phyloP scores from a whole-genome alignment of 371 early-diverging fungal species.

The Mortierella sp. region DNA sequence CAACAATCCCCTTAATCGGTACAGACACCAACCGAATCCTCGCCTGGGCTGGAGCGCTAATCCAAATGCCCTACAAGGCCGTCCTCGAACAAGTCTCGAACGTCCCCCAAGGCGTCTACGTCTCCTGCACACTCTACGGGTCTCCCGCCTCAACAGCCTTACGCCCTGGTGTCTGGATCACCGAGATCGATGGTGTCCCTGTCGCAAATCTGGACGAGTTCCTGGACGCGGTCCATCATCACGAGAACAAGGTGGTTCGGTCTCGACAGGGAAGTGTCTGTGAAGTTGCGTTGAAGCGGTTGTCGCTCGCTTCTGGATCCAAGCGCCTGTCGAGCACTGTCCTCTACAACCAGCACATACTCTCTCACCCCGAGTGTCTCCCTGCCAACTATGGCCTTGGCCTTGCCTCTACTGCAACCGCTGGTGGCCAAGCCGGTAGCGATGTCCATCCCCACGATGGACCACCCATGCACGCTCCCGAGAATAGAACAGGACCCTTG shows the following conservation, averaged over 20 bases:
- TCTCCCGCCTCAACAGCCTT: constrained; percentile 78
- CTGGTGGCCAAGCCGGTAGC: too few relatives aligned
- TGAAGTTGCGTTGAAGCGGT: constrained; percentile 43
- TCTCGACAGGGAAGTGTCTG: constrained; percentile 53
- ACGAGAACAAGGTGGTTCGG: constrained; percentile 58
- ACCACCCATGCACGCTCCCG: neutral
- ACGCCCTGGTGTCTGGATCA: constrained; percentile 74
- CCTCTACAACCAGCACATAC: constrained; percentile 15
- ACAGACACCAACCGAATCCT: constrained; percentile 74
- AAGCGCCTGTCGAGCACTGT: constrained; percentile 30
- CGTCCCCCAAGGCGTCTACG: constrained; percentile 82
- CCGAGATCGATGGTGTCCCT: constrained; percentile 68
- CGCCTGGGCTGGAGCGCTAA: constrained; percentile 89
- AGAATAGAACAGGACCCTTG: neutral
- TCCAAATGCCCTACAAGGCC: constrained; percentile 86
- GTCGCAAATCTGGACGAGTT: constrained; percentile 66
- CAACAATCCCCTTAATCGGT: constrained; percentile 67
- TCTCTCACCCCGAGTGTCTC: constrained; percentile 8
- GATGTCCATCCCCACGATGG: constrained; percentile 23
- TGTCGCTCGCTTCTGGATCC: constrained; percentile 26
- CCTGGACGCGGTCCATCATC: constrained; percentile 63
- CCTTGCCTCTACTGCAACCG: neutral
- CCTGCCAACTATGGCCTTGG: neutral
- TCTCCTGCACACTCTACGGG: constrained; percentile 79
- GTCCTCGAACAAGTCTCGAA: constrained; percentile 84